A percentile compares a stretch with the other conserved stretches of the same genome.
phyloP scores from a whole-genome alignment of 164 flowering plant genomes.

The Saururus chinensis region DNA sequence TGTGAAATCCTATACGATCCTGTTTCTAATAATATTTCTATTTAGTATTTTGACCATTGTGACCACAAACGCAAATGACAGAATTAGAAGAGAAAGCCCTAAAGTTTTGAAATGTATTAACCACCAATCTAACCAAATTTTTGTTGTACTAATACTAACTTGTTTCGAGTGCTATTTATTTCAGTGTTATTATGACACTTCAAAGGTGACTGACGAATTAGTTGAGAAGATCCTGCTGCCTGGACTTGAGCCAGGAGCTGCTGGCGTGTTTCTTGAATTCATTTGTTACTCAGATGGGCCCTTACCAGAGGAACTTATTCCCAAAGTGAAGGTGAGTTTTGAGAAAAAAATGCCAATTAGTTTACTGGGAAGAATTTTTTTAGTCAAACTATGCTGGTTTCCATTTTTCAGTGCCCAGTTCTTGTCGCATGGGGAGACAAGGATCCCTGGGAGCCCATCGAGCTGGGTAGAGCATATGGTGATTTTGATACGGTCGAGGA shows the following conservation, averaged over 20 bases:
- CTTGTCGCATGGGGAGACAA: conserved; percentile 91
- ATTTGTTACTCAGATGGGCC: conserved; percentile 94
- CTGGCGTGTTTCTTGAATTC: conserved; percentile 85
- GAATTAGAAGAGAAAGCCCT: no score
- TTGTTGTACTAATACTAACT: neutral
- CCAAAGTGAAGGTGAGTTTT: conserved; percentile 61
- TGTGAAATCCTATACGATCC: no score
- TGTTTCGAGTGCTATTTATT: conserved; percentile 1
- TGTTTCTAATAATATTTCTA: no score
- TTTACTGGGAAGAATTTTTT: neutral
- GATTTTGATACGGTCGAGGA: conserved; percentile 70
- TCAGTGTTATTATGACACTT: conserved; percentile 87
- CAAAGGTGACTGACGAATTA: conserved; percentile 85
- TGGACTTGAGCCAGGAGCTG: conserved; percentile 94
- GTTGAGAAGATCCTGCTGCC: conserved; percentile 75
- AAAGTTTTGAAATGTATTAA: no score
- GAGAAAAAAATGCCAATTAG: neutral
- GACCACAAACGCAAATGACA: no score
- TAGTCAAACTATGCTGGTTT: neutral
- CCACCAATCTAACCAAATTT: no score
- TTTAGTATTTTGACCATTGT: no score
- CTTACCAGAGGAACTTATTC: conserved; percentile 84
- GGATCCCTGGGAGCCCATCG: conserved; percentile 98
- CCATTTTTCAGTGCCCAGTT: conserved; percentile 67
- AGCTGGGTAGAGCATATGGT: conserved; percentile 68